phyloP scores from a whole-genome alignment of 2,329 filamentous ascomycete genomes.

The Colletotrichum sp. region DNA sequence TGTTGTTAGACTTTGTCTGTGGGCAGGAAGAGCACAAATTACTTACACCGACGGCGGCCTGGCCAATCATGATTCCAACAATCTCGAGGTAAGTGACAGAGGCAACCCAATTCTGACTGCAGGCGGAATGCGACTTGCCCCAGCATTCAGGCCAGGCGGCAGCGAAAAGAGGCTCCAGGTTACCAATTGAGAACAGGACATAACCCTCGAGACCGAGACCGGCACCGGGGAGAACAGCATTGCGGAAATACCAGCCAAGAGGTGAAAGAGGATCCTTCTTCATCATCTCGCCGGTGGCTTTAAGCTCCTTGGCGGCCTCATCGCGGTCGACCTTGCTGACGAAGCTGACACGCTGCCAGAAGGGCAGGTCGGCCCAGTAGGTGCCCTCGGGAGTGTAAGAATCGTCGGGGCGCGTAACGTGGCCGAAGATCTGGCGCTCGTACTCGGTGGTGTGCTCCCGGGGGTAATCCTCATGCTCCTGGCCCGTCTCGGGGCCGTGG shows the following conservation, averaged over 20 bases:
- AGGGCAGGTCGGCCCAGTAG: slow-evolving; percentile 91
- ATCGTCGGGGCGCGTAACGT: slow-evolving; percentile 86
- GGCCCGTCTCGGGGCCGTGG: slow-evolving; percentile 54
- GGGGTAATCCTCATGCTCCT: slow-evolving; percentile 53
- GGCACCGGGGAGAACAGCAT: slow-evolving; percentile 90
- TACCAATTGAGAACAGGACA: slow-evolving; percentile 96
- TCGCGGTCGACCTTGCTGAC: slow-evolving; percentile 73
- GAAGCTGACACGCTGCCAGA: slow-evolving; percentile 74
- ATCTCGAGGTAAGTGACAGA: slow-evolving; percentile 92
- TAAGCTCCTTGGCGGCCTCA: slow-evolving; percentile 73
- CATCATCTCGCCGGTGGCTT: slow-evolving; percentile 75
- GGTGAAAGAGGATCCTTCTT: slow-evolving; percentile 87
- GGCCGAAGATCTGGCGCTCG: slow-evolving; percentile 71
- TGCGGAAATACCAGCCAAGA: slow-evolving; percentile 84
- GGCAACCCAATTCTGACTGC: slow-evolving; percentile 80
- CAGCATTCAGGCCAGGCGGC: slow-evolving; percentile 81
- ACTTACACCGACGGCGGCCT: slow-evolving; percentile 82
- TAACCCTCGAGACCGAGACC: slow-evolving; percentile 94
- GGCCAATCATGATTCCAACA: slow-evolving; percentile 91
- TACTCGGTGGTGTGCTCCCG: slow-evolving; percentile 47
- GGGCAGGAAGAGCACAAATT: not conserved
- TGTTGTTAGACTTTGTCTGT: not conserved
- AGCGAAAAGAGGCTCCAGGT: slow-evolving; percentile 82
- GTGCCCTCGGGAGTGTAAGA: slow-evolving; percentile 80
- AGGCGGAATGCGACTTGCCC: slow-evolving; percentile 64